These are phyloP conservation scores for Tetradesmus obliquus DNA, from an alignment of 139 green algal species.

Conservation along the genomic window DNA sequence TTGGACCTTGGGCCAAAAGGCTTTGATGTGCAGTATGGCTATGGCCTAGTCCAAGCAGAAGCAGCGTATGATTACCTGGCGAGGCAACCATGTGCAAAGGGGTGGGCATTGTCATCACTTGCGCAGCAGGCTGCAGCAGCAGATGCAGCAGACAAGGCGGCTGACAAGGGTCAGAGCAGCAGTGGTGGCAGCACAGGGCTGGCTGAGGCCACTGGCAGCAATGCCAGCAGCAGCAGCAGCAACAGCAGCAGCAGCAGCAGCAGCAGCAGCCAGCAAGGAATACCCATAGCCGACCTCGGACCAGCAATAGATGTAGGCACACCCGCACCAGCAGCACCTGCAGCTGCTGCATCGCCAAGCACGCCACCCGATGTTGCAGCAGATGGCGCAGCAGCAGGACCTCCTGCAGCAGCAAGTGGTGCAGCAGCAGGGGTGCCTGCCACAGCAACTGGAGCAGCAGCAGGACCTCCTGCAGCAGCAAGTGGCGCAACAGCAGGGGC, in stretches of 20 bases:
- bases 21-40: slow-evolving; percentile 8
- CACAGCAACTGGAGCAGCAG: not conserved
- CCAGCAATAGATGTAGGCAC: not conserved
- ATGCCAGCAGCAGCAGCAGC: not conserved
- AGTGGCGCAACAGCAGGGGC: not conserved
- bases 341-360: not conserved
- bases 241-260: not conserved
- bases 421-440: not conserved
- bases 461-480: not conserved
- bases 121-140: not conserved
- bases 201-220: not conserved
- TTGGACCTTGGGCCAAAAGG: slow-evolving; percentile 13
- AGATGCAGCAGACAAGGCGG: not conserved
- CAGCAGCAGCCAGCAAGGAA: not conserved
- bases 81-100: slow-evolving; percentile 37
- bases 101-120: too few relatives aligned
- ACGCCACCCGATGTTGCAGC: too few relatives aligned
- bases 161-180: not conserved
- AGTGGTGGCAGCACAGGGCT: not conserved
- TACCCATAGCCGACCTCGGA: not conserved
- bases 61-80: slow-evolving; percentile 26
- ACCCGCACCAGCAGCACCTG: too few relatives aligned
- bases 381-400: not conserved
- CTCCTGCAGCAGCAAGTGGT: not conserved
- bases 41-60: slow-evolving; percentile 15